Evolutionary conservation across 2,329 filamentous ascomycete species (phyloP).

Genomic region (Talaromyces sp.): DNA sequence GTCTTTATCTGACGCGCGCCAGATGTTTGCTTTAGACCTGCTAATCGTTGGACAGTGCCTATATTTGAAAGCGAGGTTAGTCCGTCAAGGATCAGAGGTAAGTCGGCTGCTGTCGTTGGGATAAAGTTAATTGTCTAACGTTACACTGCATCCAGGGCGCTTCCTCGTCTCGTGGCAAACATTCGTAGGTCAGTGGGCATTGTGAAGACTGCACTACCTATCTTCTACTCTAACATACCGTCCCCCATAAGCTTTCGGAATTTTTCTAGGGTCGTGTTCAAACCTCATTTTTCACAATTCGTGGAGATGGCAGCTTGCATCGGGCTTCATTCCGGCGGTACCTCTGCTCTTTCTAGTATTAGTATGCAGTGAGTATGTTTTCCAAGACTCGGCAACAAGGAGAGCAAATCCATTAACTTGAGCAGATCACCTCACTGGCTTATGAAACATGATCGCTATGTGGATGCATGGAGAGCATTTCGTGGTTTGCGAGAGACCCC

Average conservation of each 20-base stretch:
- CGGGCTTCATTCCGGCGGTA: conserved; percentile 23
- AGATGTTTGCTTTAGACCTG: not conserved
- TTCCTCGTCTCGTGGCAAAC: conserved; percentile 24
- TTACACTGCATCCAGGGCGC: conserved; percentile 21
- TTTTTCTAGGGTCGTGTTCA: conserved; percentile 22
- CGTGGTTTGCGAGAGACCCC: conserved; percentile 16
- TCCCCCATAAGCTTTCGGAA: conserved; percentile 19
- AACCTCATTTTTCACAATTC: conserved; percentile 23
- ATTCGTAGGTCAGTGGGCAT: conserved; percentile 21
- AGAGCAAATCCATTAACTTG: not conserved
- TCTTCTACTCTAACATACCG: not conserved
- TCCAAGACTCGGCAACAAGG: not conserved
- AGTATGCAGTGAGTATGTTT: conserved; percentile 22
- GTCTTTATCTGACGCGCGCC: not conserved
- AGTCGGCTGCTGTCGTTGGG: conserved; percentile 4
- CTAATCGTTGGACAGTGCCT: conserved; percentile 22
- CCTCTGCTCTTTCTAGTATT: conserved; percentile 22
- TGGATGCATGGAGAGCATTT: conserved; percentile 15
- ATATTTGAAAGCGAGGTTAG: conserved; percentile 34
- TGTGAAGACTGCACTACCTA: not conserved
- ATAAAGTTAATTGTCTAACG: conserved; percentile 13
- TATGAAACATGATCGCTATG: conserved; percentile 18
- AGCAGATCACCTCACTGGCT: conserved; percentile 21
- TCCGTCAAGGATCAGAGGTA: conserved; percentile 22
- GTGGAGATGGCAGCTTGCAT: conserved; percentile 23